Evolutionary conservation across 371 early-diverging fungal genomes (phyloP).

Genomic region (Basidiobolus meristosporus): DNA sequence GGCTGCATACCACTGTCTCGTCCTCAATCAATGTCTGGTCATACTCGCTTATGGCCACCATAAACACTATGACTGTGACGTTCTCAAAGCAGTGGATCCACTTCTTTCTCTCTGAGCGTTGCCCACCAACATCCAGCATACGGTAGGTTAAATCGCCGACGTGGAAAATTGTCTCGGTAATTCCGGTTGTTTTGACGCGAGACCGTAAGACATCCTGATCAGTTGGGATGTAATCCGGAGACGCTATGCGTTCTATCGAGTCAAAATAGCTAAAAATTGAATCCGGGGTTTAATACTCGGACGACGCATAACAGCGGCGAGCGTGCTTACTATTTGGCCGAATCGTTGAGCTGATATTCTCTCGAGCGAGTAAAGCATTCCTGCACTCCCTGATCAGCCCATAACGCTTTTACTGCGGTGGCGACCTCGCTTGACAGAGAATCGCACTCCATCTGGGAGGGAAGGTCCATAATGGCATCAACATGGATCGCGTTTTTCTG

Average conservation of each 20-base stretch:
- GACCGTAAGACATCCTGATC: slow-evolving; percentile 80
- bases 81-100: slow-evolving; percentile 93
- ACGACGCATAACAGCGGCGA: not conserved
- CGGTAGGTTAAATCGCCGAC: slow-evolving; percentile 71
- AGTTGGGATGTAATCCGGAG: slow-evolving; percentile 54
- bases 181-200: slow-evolving; percentile 80
- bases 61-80: slow-evolving; percentile 87
- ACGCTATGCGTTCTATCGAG: slow-evolving; percentile 72
- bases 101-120: slow-evolving; percentile 79
- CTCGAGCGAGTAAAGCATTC: slow-evolving; percentile 66
- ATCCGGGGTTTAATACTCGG: not conserved
- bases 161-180: slow-evolving; percentile 69
- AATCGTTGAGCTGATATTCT: slow-evolving; percentile 85
- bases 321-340: slow-evolving; percentile 64
- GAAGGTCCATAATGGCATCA: slow-evolving; percentile 52
- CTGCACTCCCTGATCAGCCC: slow-evolving; percentile 67
- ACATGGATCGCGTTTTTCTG: slow-evolving; percentile 38
- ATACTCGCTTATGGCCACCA: slow-evolving; percentile 88
- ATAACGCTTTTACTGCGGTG: slow-evolving; percentile 54
- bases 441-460: slow-evolving; percentile 67
- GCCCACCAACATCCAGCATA: slow-evolving; percentile 95
- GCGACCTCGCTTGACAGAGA: slow-evolving; percentile 56
- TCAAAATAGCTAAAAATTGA: slow-evolving; percentile 57
- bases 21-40: slow-evolving; percentile 94
- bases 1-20: slow-evolving; percentile 52